Conservation (phyloP, 23 red algal genomes). For the Gracilaria vermiculophylla region DNA sequence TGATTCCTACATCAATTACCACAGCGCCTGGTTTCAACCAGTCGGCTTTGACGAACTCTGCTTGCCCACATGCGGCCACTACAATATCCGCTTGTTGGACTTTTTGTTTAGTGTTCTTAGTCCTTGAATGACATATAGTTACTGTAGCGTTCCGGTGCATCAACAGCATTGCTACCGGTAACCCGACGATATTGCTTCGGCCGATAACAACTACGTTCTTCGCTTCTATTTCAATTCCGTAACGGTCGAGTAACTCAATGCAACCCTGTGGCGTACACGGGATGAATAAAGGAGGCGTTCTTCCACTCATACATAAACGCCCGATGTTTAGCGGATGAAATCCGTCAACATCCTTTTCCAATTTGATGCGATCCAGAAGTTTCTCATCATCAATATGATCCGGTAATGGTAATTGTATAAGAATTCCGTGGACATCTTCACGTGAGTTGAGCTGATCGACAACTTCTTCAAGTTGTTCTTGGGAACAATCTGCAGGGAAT, state of each 20-base stretch:
- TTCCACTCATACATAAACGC: conserved; percentile 73
- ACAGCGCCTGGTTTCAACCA: conserved; percentile 85
- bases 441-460: conserved; percentile 70
- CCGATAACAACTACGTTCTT: conserved; percentile 85
- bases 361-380: conserved; percentile 61
- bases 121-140: conserved; percentile 85
- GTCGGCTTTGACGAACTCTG: conserved; percentile 76
- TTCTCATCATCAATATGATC: conserved; percentile 74
- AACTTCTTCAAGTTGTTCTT: conserved; percentile 60
- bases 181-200: conserved; percentile 96
- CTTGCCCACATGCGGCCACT: conserved; percentile 73
- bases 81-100: conserved; percentile 81
- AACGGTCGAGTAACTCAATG: conserved; percentile 77
- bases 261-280: conserved; percentile 90
- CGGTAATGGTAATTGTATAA: conserved; percentile 89
- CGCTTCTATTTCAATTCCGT: conserved; percentile 64
- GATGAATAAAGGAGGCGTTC: conserved; percentile 63
- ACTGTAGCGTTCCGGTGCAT: conserved; percentile 88
- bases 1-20: conserved; percentile 92
- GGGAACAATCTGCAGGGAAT: conserved; percentile 59
- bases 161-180: conserved; percentile 83
- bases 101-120: conserved; percentile 44
- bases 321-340: conserved; percentile 95
- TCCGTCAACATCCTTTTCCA: conserved; percentile 95
- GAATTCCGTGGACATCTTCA: conserved; percentile 85